These are phyloP conservation scores for Baudoinia panamericana DNA, from an alignment of 495 filamentous ascomycete species.

Conservation along the genomic window DNA sequence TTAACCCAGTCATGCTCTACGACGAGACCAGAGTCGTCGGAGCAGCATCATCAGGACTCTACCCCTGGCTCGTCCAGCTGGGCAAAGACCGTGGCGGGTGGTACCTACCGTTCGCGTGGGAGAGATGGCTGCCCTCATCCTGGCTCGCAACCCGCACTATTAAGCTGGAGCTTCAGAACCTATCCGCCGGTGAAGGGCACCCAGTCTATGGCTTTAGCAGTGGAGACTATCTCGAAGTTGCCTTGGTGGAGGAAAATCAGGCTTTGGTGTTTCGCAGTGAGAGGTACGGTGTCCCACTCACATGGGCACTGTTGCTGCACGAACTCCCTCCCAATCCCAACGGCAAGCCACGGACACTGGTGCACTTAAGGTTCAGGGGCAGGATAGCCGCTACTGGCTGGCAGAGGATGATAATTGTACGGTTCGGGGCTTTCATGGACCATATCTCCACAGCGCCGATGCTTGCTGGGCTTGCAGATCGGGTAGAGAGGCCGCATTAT, in stretches of 20 bases:
- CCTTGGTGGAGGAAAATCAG: not conserved
- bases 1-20: constrained; percentile 9
- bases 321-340: not conserved
- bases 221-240: constrained; percentile 10
- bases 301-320: constrained; percentile 9
- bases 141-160: constrained; percentile 5
- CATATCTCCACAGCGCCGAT: constrained; percentile 4
- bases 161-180: not conserved
- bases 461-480: not conserved
- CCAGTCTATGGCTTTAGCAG: constrained; percentile 8
- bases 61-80: constrained; percentile 4
- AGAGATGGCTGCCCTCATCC: constrained; percentile 3
- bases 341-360: not conserved
- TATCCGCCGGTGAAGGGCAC: constrained; percentile 1
- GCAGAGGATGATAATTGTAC: not conserved
- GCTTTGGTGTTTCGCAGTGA: constrained; percentile 5
- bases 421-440: not conserved
- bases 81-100: constrained; percentile 14
- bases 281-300: constrained; percentile 8
- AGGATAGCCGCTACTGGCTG: constrained; percentile 4
- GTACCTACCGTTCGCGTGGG: constrained; percentile 4
- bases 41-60: not conserved
- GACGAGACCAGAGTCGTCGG: not conserved
- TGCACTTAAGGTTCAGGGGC: constrained; percentile 6
- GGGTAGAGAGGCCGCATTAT: constrained; percentile 5